These are phyloP conservation scores for Cetradonia linearis DNA, from an alignment of 495 filamentous ascomycete genomes.

Conservation along the genomic window DNA sequence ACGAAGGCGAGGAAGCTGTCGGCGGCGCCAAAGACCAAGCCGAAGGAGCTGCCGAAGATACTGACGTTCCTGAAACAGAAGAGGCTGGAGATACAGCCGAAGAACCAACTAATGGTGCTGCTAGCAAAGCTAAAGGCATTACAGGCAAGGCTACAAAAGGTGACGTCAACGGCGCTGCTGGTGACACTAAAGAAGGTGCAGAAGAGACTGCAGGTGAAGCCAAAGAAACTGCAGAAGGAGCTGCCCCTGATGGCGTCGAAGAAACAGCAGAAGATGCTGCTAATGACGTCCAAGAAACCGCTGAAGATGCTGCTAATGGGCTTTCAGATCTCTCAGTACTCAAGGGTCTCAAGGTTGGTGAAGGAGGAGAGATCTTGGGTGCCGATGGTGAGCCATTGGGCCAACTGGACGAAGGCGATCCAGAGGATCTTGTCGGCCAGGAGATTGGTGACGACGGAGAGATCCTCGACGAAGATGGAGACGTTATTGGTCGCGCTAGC, in stretches of 20 bases:
- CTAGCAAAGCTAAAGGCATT: conserved; percentile 20
- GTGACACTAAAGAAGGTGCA: conserved; percentile 23
- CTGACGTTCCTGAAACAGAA: conserved; percentile 28
- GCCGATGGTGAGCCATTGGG: conserved; percentile 34
- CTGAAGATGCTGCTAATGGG: conserved; percentile 29
- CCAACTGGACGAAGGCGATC: conserved; percentile 35
- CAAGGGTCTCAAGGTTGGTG: conserved; percentile 52
- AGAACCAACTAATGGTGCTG: conserved; percentile 13
- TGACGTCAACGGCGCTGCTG: conserved; percentile 24
- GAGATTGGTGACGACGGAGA: conserved; percentile 47
- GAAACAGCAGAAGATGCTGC: conserved; percentile 32
- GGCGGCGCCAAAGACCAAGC: conserved; percentile 26
- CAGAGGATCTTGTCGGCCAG: conserved; percentile 37
- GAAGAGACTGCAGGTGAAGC: conserved; percentile 25
- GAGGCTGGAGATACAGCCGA: conserved; percentile 24
- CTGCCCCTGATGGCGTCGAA: conserved; percentile 24
- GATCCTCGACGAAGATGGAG: conserved; percentile 42
- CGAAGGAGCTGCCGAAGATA: conserved; percentile 28
- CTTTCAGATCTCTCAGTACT: conserved; percentile 53
- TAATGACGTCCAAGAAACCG: conserved; percentile 27
- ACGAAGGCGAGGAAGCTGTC: conserved; percentile 28
- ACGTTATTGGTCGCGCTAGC: conserved; percentile 39
- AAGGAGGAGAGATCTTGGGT: conserved; percentile 35
- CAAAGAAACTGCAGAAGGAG: conserved; percentile 13
- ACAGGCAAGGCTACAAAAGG: conserved; percentile 29